phyloP scores from a whole-genome alignment of 768 basidiomycete species.

The Coprinopsis marcescibilis region DNA sequence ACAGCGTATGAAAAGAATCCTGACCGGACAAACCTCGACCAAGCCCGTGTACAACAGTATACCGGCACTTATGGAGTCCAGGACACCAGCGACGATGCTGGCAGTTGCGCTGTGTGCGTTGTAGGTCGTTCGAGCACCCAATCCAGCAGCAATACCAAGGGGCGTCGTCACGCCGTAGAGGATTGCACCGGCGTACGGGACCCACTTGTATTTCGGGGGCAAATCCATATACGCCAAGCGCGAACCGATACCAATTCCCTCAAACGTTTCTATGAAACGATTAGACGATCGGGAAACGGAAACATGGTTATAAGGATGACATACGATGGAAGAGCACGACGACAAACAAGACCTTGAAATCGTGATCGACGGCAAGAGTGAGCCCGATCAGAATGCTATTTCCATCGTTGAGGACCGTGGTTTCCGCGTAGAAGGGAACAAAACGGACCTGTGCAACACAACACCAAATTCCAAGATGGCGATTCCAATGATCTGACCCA shows the following conservation, averaged over 20 bases:
- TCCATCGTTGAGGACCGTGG: neutral
- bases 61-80: conserved; percentile 83
- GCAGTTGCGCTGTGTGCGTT: conserved; percentile 75
- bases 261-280: conserved; percentile 68
- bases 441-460: conserved; percentile 63
- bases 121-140: conserved; percentile 71
- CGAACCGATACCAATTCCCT: conserved; percentile 89
- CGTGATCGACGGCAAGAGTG: conserved; percentile 81
- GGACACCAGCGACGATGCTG: conserved; percentile 74
- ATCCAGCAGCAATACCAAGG: conserved; percentile 80
- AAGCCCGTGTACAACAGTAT: conserved; percentile 85
- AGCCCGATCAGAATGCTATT: conserved; percentile 78
- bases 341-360: conserved; percentile 82
- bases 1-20: conserved; percentile 1
- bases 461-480: conserved; percentile 95
- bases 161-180: conserved; percentile 80
- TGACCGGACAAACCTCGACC: conserved; percentile 55
- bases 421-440: neutral
- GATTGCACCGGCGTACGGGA: conserved; percentile 55
- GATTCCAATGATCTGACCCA: conserved; percentile 78
- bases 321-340: conserved; percentile 90
- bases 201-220: conserved; percentile 44
- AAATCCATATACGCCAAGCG: conserved; percentile 76
- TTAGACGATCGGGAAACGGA: neutral
- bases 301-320: conserved; percentile 24